phyloP scores from a whole-genome alignment of 768 basidiomycete genomes.

The Lepiota venenata region DNA sequence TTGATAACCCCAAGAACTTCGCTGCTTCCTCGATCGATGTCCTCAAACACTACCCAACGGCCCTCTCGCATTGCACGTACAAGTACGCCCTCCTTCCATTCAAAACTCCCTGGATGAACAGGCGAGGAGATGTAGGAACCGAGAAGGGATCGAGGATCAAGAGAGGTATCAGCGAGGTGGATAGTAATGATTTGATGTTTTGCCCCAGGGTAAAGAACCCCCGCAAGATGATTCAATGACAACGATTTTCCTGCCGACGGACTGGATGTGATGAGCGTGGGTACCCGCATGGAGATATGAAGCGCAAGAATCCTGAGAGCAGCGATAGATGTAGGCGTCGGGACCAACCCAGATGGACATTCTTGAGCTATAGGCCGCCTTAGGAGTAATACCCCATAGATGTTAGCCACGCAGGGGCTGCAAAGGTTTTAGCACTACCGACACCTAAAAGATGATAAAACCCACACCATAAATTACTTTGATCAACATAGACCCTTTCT shows the following conservation, averaged over 20 bases:
- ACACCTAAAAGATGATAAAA: background rate
- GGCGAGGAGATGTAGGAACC: slow-evolving; percentile 92
- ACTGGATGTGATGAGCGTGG: slow-evolving; percentile 79
- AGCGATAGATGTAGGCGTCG: slow-evolving; percentile 56
- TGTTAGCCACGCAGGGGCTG: slow-evolving; percentile 55
- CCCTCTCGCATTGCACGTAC: slow-evolving; percentile 88
- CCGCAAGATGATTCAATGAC: slow-evolving; percentile 73
- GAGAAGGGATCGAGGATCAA: slow-evolving; percentile 90
- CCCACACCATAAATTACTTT: slow-evolving; percentile 54
- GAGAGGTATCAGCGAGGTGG: slow-evolving; percentile 91
- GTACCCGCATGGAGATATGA: slow-evolving; percentile 63
- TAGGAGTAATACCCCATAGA: slow-evolving; percentile 67
- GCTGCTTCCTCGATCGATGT: slow-evolving; percentile 85
- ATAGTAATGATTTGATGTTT: slow-evolving; percentile 77
- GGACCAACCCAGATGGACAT: slow-evolving; percentile 43
- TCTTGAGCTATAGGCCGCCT: slow-evolving; percentile 32
- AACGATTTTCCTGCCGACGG: slow-evolving; percentile 89
- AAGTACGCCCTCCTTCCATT: slow-evolving; percentile 95
- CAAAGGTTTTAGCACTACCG: slow-evolving; percentile 12
- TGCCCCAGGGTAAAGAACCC: slow-evolving; percentile 52
- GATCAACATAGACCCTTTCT: slow-evolving; percentile 29
- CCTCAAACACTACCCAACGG: slow-evolving; percentile 89
- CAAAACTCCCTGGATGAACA: slow-evolving; percentile 80
- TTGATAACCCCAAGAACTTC: slow-evolving; percentile 89
- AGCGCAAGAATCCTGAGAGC: slow-evolving; percentile 63